Conservation (phyloP, 2,329 filamentous ascomycete genomes). For the Lasiodiplodia sp. region DNA sequence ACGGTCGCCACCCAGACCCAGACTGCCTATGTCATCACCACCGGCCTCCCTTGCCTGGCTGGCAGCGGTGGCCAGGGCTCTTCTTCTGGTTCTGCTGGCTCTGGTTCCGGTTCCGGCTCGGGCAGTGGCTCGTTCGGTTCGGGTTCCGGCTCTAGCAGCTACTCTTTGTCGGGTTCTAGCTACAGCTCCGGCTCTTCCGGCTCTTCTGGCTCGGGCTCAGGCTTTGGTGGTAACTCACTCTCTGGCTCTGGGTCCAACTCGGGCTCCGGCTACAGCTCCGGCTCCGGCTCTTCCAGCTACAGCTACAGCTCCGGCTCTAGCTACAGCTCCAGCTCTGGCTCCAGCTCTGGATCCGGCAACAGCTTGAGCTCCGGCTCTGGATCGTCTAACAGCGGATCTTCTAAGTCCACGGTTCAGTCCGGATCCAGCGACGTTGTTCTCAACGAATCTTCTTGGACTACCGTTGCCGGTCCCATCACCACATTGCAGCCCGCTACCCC, state of each 20-base stretch:
- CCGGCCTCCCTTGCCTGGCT: constrained; percentile 2
- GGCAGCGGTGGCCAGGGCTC: background rate
- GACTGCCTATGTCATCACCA: constrained; percentile 12
- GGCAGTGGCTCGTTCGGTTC: background rate
- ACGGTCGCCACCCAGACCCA: background rate
- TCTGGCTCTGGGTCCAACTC: background rate
- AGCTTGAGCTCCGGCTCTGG: background rate
- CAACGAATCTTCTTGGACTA: constrained; percentile 6
- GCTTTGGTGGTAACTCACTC: background rate
- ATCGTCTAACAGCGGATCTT: background rate
- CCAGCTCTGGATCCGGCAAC: background rate
- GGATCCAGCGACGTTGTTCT: constrained; percentile 4
- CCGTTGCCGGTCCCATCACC: constrained; percentile 3
- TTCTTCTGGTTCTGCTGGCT: background rate
- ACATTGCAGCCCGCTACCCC: background rate
- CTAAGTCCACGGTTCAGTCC: background rate
- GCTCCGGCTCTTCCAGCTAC: background rate
- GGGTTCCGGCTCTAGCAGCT: background rate
- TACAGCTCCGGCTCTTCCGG: background rate
- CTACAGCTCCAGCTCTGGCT: background rate
- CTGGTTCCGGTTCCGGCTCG: background rate
- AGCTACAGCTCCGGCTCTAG: background rate
- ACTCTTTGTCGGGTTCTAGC: background rate
- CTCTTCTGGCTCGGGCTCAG: background rate
- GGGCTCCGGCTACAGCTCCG: background rate